Conservation (phyloP, 371 early-diverging fungal genomes). For the Mortierella sp. region DNA sequence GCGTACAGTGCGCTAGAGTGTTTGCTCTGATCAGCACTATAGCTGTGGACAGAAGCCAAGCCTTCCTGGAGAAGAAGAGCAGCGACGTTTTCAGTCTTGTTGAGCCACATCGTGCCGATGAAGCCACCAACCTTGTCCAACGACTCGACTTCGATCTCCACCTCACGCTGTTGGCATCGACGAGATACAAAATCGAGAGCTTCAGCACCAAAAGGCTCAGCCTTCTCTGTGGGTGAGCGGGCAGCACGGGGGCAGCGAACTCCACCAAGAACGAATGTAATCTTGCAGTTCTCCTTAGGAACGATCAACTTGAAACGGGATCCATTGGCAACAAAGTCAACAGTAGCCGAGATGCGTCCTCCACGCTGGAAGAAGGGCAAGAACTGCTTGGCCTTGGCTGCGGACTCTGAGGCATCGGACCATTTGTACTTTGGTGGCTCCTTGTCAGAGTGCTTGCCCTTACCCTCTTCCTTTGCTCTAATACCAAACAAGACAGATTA, state of each 20-base stretch:
- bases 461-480: constrained; percentile 72
- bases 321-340: constrained; percentile 88
- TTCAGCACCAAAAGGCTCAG: constrained; percentile 92
- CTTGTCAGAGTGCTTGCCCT: constrained; percentile 85
- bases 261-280: constrained; percentile 87
- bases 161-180: constrained; percentile 87
- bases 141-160: constrained; percentile 87
- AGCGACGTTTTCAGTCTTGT: constrained; percentile 72
- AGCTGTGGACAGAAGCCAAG: constrained; percentile 83
- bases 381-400: constrained; percentile 86
- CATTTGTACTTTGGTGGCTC: constrained; percentile 75
- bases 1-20: constrained; percentile 74
- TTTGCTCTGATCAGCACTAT: constrained; percentile 84
- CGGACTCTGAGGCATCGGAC: constrained; percentile 78
- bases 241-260: constrained; percentile 80
- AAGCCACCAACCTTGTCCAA: constrained; percentile 93
- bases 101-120: constrained; percentile 83
- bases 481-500: constrained; percentile 3
- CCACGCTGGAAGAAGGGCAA: constrained; percentile 84
- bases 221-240: constrained; percentile 69
- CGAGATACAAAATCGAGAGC: constrained; percentile 76
- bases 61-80: constrained; percentile 80
- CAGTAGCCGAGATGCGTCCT: constrained; percentile 79
- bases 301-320: constrained; percentile 85
- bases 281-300: constrained; percentile 85